Evolutionary conservation across 2,329 filamentous ascomycete species (phyloP).

Genomic region (Cercospora sp.): DNA sequence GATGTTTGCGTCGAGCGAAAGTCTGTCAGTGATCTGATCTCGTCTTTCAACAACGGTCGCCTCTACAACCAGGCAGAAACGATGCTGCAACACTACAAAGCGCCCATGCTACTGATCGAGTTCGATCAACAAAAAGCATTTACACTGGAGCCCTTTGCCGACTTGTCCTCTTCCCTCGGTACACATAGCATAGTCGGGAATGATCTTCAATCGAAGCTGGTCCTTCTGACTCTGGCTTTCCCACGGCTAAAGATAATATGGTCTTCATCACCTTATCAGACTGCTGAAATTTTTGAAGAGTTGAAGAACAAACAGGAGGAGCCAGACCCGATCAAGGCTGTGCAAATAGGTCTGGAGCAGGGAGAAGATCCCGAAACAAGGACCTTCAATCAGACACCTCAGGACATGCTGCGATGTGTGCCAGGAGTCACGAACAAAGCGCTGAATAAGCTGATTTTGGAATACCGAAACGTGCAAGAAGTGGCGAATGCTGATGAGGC

Average conservation of each 20-base stretch:
- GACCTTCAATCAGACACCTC: conserved; percentile 78
- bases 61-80: conserved; percentile 89
- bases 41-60: conserved; percentile 86
- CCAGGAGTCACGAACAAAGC: conserved; percentile 83
- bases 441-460: conserved; percentile 68
- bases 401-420: conserved; percentile 84
- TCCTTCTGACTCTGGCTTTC: conserved; percentile 88
- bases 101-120: conserved; percentile 89
- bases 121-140: conserved; percentile 98
- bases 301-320: conserved; percentile 88
- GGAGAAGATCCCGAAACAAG: conserved; percentile 58
- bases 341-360: conserved; percentile 74
- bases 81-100: conserved; percentile 92
- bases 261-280: conserved; percentile 91
- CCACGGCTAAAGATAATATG: conserved; percentile 88
- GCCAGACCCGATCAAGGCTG: conserved; percentile 85
- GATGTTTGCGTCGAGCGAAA: conserved; percentile 94
- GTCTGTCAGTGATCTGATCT: conserved; percentile 85
- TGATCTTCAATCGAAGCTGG: conserved; percentile 88
- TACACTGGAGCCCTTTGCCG: conserved; percentile 68
- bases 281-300: conserved; percentile 92
- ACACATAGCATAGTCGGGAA: conserved; percentile 62
- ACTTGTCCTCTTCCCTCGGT: conserved; percentile 61
- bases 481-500: conserved; percentile 81
- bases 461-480: conserved; percentile 74